A percentile compares a stretch with the other conserved stretches of the same genome.
phyloP scores from a whole-genome alignment of 208 protist genomes.

The Leishmania mexicana region DNA sequence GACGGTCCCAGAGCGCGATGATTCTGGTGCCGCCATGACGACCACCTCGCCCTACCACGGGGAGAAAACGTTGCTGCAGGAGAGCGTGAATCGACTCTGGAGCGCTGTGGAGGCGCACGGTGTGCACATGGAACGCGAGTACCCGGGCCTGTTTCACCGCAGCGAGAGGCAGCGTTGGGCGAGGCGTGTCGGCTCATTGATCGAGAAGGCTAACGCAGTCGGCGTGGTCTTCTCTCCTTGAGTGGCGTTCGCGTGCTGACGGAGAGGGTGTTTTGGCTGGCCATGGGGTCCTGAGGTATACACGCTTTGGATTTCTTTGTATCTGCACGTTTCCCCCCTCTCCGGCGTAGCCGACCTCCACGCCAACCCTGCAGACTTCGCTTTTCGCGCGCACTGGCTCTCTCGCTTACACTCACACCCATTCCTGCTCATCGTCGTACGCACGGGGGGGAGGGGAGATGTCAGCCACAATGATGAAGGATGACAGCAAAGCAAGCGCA shows the following conservation, averaged over 20 bases:
- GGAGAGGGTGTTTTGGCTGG: background rate
- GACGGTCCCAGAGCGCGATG: conserved; percentile 24
- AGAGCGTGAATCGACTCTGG: conserved; percentile 52
- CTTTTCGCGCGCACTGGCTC: background rate
- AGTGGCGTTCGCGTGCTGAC: background rate
- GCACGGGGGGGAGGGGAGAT: background rate
- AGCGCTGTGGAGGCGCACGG: conserved; percentile 65
- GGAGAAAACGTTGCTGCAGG: conserved; percentile 54
- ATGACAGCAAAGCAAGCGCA: background rate
- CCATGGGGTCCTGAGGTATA: background rate
- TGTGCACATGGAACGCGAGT: conserved; percentile 61
- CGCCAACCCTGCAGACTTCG: background rate
- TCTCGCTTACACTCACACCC: background rate
- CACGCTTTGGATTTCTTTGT: background rate
- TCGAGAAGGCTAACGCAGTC: conserved; percentile 58
- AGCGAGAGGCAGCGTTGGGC: conserved; percentile 56
- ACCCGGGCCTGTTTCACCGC: conserved; percentile 65
- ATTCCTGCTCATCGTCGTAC: background rate
- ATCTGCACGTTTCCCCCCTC: background rate
- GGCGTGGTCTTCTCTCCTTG: conserved; percentile 76
- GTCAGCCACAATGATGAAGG: background rate
- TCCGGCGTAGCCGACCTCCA: background rate
- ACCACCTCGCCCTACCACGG: conserved; percentile 55
- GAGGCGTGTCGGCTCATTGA: conserved; percentile 37
- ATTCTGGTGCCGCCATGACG: conserved; percentile 46